These are phyloP conservation scores for Epichloe festucae DNA, from an alignment of 2,329 filamentous ascomycete genomes.

Conservation along the genomic window DNA sequence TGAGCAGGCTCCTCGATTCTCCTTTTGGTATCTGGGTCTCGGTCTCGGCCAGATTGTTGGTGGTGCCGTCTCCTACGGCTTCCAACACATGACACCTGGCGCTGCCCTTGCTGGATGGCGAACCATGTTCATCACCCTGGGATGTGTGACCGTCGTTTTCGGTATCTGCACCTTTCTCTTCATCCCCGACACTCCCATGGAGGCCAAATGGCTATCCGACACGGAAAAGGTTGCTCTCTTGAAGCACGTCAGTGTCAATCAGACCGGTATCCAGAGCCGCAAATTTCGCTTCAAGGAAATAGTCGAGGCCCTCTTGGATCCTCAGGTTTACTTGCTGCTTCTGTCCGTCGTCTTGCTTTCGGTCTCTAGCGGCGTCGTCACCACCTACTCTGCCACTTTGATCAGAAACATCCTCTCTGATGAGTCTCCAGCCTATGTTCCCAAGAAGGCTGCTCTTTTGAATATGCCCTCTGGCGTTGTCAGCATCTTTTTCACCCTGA, in stretches of 20 bases:
- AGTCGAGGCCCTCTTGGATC: constrained; percentile 36
- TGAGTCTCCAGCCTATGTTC: constrained; percentile 5
- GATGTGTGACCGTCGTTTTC: constrained; percentile 28
- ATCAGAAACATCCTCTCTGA: constrained; percentile 34
- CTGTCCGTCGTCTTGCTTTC: constrained; percentile 35
- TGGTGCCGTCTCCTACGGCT: constrained; percentile 49
- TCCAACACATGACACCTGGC: constrained; percentile 39
- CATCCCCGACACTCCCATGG: constrained; percentile 31
- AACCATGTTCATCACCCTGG: constrained; percentile 58
- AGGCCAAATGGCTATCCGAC: constrained; percentile 31
- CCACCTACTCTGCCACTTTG: constrained; percentile 40
- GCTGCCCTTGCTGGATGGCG: constrained; percentile 50
- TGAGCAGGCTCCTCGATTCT: constrained; percentile 46
- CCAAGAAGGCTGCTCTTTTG: constrained; percentile 34
- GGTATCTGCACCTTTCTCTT: constrained; percentile 20
- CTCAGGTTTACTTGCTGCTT: constrained; percentile 38
- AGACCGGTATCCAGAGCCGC: constrained; percentile 42
- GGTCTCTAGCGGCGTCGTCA: constrained; percentile 40
- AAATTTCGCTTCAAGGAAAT: constrained; percentile 40
- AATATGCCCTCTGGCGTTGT: constrained; percentile 41
- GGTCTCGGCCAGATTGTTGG: constrained; percentile 50
- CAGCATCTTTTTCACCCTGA: constrained; percentile 37
- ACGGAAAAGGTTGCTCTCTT: constrained; percentile 36
- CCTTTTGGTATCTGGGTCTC: constrained; percentile 47
- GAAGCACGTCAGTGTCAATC: constrained; percentile 42